Conservation (phyloP, 768 basidiomycete species). For the Hebeloma cylindrosporum region DNA sequence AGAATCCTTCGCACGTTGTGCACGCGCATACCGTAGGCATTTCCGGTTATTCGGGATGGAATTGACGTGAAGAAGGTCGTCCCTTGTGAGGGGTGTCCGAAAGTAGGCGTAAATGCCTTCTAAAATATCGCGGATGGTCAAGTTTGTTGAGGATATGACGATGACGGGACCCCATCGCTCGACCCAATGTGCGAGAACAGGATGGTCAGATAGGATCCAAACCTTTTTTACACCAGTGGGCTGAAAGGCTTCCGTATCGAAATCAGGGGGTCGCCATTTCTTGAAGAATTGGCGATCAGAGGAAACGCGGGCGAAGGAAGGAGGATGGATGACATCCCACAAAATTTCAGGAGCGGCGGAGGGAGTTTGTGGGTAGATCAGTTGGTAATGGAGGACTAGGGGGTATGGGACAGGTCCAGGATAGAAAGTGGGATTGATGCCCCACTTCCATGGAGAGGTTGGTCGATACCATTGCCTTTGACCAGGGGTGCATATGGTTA, state of each 20-base stretch:
- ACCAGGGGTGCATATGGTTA: too few species aligned
- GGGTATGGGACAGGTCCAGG: too few species aligned
- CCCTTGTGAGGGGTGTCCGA: constrained; percentile 38
- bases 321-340: constrained; percentile 44
- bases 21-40: constrained; percentile 27
- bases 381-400: too few species aligned
- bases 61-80: constrained; percentile 30
- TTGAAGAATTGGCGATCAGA: constrained; percentile 27
- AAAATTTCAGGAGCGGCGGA: constrained; percentile 38
- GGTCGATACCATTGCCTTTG: too few species aligned
- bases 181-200: constrained; percentile 41
- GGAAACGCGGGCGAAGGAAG: constrained; percentile 35
- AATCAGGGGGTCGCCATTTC: constrained; percentile 21
- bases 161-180: constrained; percentile 51
- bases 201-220: constrained; percentile 40
- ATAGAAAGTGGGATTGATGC: too few species aligned
- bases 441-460: too few species aligned
- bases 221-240: constrained; percentile 31
- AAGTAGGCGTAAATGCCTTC: constrained; percentile 51
- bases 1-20: constrained; percentile 38
- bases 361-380: too few species aligned
- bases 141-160: constrained; percentile 28
- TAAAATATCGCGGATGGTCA: constrained; percentile 47
- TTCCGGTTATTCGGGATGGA: constrained; percentile 23
- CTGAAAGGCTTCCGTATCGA: constrained; percentile 33